A percentile compares a stretch with the other conserved stretches of the same genome.
phyloP scores from a whole-genome alignment of 805 yeast genomes.

The Candida sakaeoensis region DNA sequence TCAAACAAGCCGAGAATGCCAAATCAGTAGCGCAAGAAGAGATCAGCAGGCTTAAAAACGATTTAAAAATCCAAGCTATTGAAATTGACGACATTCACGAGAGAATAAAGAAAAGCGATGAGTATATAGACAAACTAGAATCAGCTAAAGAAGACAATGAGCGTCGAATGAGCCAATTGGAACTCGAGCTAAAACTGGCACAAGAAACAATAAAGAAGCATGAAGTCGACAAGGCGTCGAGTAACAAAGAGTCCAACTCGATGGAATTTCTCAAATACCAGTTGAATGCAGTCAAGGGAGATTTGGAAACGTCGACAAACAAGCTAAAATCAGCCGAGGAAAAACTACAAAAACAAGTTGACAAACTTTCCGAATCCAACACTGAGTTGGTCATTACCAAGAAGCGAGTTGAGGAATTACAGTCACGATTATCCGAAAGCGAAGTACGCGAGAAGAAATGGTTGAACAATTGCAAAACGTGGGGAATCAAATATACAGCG shows the following conservation, averaged over 20 bases:
- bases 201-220: constrained; percentile 5
- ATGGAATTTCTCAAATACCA: constrained; percentile 4
- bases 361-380: constrained; percentile 1
- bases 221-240: not conserved
- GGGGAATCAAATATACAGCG: constrained; percentile 1
- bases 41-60: not conserved
- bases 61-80: not conserved
- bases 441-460: constrained; percentile 14
- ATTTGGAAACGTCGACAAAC: not conserved
- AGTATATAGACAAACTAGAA: constrained; percentile 6
- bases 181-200: constrained; percentile 14
- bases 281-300: not conserved
- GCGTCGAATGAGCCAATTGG: constrained; percentile 14
- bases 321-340: constrained; percentile 3
- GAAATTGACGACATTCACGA: constrained; percentile 2
- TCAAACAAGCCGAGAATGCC: constrained; percentile 1
- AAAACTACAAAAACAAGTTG: not conserved
- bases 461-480: constrained; percentile 6
- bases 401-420: constrained; percentile 19
- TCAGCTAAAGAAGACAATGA: not conserved
- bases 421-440: constrained; percentile 18
- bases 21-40: not conserved
- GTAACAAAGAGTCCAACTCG: not conserved
- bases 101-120: constrained; percentile 5
- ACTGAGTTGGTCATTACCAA: constrained; percentile 3